Conservation (phyloP, 306 rosid species). For the Trifolium pratense region DNA sequence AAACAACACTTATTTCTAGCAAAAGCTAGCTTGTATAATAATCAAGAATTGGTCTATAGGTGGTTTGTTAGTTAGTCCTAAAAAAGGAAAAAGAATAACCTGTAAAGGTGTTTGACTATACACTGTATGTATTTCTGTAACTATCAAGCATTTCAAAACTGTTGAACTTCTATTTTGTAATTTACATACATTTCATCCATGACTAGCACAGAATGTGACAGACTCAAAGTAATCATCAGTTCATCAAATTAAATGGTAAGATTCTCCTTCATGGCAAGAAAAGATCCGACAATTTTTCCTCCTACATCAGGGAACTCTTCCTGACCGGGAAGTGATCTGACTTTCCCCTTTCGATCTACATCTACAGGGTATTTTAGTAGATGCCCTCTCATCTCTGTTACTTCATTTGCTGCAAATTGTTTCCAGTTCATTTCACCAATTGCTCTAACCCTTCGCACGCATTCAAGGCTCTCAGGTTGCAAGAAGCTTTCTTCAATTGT, state of each 20-base stretch:
- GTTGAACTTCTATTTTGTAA: conserved; percentile 34
- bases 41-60: neutral
- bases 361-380: conserved; percentile 87
- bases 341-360: conserved; percentile 81
- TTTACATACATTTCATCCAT: conserved; percentile 35
- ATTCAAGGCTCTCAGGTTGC: conserved; percentile 83
- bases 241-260: conserved; percentile 79
- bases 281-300: conserved; percentile 88
- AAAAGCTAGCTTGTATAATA: neutral
- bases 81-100: conserved; percentile 28
- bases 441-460: conserved; percentile 73
- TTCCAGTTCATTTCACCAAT: conserved; percentile 85
- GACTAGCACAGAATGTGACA: conserved; percentile 23
- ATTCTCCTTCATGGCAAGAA: conserved; percentile 88
- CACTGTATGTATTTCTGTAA: conserved; percentile 20
- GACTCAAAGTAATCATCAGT: conserved; percentile 6
- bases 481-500: conserved; percentile 68
- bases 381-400: conserved; percentile 82
- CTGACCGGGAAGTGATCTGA: conserved; percentile 69
- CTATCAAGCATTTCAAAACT: conserved; percentile 40
- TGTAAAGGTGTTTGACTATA: conserved; percentile 23
- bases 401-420: conserved; percentile 73
- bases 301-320: conserved; percentile 95
- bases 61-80: neutral
- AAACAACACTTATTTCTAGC: neutral